These are phyloP conservation scores for Fusarium redolens DNA, from an alignment of 2,329 filamentous ascomycete genomes.

Conservation along the genomic window DNA sequence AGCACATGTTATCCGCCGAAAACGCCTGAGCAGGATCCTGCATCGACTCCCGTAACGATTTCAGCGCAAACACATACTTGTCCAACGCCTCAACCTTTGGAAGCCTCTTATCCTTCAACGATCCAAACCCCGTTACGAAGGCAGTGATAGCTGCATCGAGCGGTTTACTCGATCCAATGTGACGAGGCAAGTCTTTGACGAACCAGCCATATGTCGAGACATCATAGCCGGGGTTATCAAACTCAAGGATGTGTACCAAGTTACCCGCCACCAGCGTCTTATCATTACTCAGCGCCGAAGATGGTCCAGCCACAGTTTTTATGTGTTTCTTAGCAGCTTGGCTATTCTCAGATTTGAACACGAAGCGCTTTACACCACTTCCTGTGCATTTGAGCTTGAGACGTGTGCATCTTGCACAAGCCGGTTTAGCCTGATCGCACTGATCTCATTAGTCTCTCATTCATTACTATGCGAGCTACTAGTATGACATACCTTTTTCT, in stretches of 20 bases:
- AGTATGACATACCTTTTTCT: constrained; percentile 9
- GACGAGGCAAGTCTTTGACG: neutral
- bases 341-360: neutral
- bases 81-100: neutral
- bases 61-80: constrained; percentile 6
- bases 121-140: neutral
- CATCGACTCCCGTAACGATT: neutral
- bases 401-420: constrained; percentile 3
- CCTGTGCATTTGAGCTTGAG: constrained; percentile 9
- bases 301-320: neutral
- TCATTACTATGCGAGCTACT: too few species aligned
- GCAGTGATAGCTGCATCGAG: constrained; percentile 10
- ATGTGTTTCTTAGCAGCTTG: neutral
- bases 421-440: constrained; percentile 29
- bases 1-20: constrained; percentile 11
- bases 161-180: neutral
- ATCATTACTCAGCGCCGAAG: neutral
- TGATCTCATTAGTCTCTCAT: neutral
- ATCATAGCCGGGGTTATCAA: neutral
- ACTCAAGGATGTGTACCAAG: constrained; percentile 7
- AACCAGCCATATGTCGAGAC: constrained; percentile 17
- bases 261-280: neutral
- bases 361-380: constrained; percentile 8
- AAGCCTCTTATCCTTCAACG: neutral
- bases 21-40: neutral